Evolutionary conservation across 257 asterid species (phyloP), one percentile per base, ranked within the genome.

Genomic region (Echium plantagineum): DNA sequence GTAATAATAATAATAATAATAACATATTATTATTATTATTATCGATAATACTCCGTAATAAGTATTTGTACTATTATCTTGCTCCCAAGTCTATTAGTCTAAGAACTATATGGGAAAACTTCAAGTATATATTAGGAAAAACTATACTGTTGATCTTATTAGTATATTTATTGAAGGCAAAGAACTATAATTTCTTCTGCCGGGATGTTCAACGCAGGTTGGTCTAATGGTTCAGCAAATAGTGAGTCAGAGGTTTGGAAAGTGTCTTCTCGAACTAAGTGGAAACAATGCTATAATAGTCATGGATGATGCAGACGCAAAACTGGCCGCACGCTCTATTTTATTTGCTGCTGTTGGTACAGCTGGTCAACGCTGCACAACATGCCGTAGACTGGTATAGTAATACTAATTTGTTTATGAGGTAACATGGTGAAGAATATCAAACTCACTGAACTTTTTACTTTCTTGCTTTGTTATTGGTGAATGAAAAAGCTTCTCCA

Each of bases 341-440:
- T 58, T 93, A 59, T 93, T 93, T 70, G 99, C 99, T 47, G 99
- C 97, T 60, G 97, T 93, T 64, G 97, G 99, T 71, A 89, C 97
- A 19, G 99, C 97, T 78, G 99, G 99, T 60, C 99, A 93, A 72
- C 88, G 99, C 64, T 93, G 99, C 72, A 89, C 99, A 10, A 86
- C 97, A 15, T 93, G 97, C 78, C 95, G 99, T 61, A 84, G 99
- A 77, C 81, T 93, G 99, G 99, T 93, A 84, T 7, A n/a, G 18
- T 62, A 46, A 63, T 19, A 55, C 49, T 51, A 1, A 24, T 18
- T 26, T 66, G 19, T 7, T 58, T 60, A 62, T 70, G 42, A 21
- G 35, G 57, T 49, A 19, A 17, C 54, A 52, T 60, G 38, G 49
- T 21, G 58, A 31, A 46, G 13, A 12, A 42, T 13, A 12, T 42